Percentiles rank a stretch among this genome's conserved stretches.
Evolutionary conservation across 345 rosid species (phyloP).

Genomic region (Eucalyptus tenuipes): DNA sequence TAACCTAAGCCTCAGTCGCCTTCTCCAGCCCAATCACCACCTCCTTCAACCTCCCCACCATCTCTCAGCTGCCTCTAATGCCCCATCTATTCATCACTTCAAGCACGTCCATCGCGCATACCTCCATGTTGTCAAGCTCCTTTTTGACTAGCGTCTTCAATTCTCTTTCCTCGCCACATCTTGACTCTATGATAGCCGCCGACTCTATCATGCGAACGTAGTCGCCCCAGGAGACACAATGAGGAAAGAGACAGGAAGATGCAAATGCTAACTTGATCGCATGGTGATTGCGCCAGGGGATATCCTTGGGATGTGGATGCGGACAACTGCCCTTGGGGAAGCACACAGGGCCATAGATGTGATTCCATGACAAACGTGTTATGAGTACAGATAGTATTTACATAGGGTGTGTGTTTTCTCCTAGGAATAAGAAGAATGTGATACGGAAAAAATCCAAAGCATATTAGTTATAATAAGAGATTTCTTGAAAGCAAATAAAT

Average conservation of each 20-base stretch:
- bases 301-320: background rate
- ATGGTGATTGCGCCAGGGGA: background rate
- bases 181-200: background rate
- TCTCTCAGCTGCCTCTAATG: background rate
- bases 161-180: background rate
- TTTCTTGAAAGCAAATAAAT: too few species aligned
- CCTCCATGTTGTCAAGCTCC: background rate
- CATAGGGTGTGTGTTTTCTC: background rate
- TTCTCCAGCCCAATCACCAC: background rate
- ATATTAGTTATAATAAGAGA: too few species aligned
- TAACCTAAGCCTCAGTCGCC: background rate
- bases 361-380: background rate
- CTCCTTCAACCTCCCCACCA: background rate
- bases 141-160: background rate
- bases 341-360: background rate
- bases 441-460: too few species aligned
- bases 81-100: background rate
- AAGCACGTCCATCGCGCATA: background rate
- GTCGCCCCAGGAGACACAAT: background rate
- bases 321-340: background rate
- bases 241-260: background rate
- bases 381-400: background rate
- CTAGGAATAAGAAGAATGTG: background rate
- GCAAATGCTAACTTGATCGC: background rate
- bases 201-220: background rate